These are phyloP conservation scores for Gentiana macrophylla DNA, from an alignment of 257 asterid genomes.

Conservation along the genomic window DNA sequence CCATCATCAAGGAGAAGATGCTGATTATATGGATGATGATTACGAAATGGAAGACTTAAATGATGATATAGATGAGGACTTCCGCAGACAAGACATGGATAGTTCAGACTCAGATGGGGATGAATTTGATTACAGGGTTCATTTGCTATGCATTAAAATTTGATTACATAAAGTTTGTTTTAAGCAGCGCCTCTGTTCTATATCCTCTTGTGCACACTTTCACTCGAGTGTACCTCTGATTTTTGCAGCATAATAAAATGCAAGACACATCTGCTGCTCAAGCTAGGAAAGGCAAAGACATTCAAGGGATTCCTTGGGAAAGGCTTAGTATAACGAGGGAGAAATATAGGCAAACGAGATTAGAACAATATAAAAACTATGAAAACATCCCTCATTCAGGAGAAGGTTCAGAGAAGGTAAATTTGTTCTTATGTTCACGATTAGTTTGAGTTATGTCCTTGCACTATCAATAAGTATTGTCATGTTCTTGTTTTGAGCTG, in stretches of 20 bases:
- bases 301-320: slow-evolving; percentile 97
- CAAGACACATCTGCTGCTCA: slow-evolving; percentile 87
- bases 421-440: not conserved
- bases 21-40: slow-evolving; percentile 76
- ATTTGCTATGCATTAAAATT: slow-evolving; percentile 9
- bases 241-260: slow-evolving; percentile 42
- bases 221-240: too few species aligned
- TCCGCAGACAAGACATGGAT: slow-evolving; percentile 41
- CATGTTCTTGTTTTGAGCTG: slow-evolving; percentile 2
- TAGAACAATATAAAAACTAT: slow-evolving; percentile 74
- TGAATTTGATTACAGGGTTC: slow-evolving; percentile 63
- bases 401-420: slow-evolving; percentile 61
- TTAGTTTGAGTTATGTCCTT: not conserved
- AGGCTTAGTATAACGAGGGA: slow-evolving; percentile 76
- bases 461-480: not conserved
- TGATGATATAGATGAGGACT: slow-evolving; percentile 57
- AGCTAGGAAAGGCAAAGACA: slow-evolving; percentile 83
- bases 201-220: too few species aligned
- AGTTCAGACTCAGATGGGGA: slow-evolving; percentile 82
- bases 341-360: slow-evolving; percentile 66
- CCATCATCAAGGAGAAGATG: slow-evolving; percentile 42
- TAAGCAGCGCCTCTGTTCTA: too few species aligned
- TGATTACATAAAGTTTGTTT: too few species aligned
- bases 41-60: slow-evolving; percentile 77
- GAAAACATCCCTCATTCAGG: slow-evolving; percentile 77